Conservation (phyloP, 305 asterid species). For the Fraxinus paxiana region DNA sequence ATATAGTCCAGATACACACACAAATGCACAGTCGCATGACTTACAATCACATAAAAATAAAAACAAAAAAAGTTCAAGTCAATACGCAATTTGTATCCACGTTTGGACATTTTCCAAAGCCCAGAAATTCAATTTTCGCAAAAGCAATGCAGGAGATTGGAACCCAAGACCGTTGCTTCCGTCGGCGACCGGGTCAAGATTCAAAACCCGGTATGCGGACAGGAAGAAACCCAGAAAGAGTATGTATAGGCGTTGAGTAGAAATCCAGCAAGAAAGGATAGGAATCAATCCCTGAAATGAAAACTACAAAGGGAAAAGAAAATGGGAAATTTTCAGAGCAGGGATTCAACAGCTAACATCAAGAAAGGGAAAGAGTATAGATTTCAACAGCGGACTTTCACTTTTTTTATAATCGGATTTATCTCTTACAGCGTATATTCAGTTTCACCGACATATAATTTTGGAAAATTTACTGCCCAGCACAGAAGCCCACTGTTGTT, state of each 20-base stretch:
- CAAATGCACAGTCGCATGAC: slow-evolving; percentile 20
- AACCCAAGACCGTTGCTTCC: slow-evolving; percentile 23
- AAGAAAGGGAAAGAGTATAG: slow-evolving; percentile 30
- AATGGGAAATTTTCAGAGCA: slow-evolving; percentile 20
- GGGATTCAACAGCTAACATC: slow-evolving; percentile 34
- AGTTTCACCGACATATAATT: slow-evolving; percentile 35
- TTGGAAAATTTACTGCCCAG: neutral
- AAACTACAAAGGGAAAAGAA: neutral
- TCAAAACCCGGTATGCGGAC: slow-evolving; percentile 15
- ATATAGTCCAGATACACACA: slow-evolving; percentile 21
- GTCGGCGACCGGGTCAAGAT: slow-evolving; percentile 26
- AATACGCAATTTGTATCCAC: slow-evolving; percentile 97
- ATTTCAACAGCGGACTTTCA: slow-evolving; percentile 24
- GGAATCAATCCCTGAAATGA: slow-evolving; percentile 20
- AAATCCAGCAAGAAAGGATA: slow-evolving; percentile 29
- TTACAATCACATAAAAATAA: neutral
- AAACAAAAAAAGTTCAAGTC: slow-evolving; percentile 28
- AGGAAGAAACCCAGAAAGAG: slow-evolving; percentile 5
- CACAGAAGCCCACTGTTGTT: neutral
- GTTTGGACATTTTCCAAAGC: slow-evolving; percentile 57
- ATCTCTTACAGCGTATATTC: slow-evolving; percentile 15
- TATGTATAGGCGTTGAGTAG: neutral
- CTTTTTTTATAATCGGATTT: slow-evolving; percentile 15
- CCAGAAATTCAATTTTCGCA: neutral
- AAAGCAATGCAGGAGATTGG: slow-evolving; percentile 11